Conservation (phyloP, 2,329 filamentous ascomycete species). For the Diaporthe citrichinensis region DNA sequence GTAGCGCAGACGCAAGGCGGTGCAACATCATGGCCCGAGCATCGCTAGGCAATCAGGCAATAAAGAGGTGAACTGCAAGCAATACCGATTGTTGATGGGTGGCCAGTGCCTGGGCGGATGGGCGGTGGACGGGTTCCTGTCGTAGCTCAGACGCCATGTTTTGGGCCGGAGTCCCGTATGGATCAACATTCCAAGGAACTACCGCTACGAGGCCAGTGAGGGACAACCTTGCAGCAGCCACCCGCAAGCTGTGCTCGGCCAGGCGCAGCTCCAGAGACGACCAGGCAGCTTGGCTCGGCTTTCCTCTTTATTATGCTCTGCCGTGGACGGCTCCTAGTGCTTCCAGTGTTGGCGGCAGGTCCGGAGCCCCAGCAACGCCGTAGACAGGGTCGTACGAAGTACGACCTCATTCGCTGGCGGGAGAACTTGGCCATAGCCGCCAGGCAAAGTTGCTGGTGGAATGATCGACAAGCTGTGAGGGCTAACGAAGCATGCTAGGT, state of each 20-base stretch:
- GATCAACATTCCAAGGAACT: slow-evolving; percentile 29
- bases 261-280: slow-evolving; percentile 2
- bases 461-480: slow-evolving; percentile 16
- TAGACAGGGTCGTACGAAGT: background rate
- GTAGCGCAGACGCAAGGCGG: slow-evolving; percentile 28
- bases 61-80: slow-evolving; percentile 11
- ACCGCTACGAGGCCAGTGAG: slow-evolving; percentile 16
- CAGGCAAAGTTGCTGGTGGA: background rate
- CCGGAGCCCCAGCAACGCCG: slow-evolving; percentile 31
- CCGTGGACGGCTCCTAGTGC: slow-evolving; percentile 17
- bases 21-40: slow-evolving; percentile 32
- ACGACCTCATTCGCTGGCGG: slow-evolving; percentile 7
- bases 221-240: slow-evolving; percentile 15
- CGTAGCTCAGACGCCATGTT: slow-evolving; percentile 35
- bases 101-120: background rate
- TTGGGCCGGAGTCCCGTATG: slow-evolving; percentile 24
- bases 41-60: background rate
- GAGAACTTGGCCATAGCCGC: slow-evolving; percentile 3
- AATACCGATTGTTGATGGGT: background rate
- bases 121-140: slow-evolving; percentile 21
- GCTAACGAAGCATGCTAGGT: slow-evolving; percentile 8
- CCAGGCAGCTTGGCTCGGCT: slow-evolving; percentile 16
- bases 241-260: slow-evolving; percentile 29
- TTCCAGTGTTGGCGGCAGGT: background rate
- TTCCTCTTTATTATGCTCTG: slow-evolving; percentile 15